phyloP scores from a whole-genome alignment of 306 rosid genomes.

The Pterocarpus santalinus region DNA sequence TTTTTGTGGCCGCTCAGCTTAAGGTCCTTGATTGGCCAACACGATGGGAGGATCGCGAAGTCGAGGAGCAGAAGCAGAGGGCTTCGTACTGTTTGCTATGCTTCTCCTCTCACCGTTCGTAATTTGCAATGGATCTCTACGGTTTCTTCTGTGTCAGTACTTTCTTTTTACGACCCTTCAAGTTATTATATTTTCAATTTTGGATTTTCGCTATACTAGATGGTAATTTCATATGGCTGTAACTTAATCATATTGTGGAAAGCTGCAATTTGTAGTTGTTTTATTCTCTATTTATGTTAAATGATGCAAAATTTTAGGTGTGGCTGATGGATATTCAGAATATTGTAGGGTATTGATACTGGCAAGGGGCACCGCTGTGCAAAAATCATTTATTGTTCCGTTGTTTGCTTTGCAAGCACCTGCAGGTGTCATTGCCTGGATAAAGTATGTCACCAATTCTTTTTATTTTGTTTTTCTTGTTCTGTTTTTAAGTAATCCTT shows the following conservation, averaged over 20 bases:
- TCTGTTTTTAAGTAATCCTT: neutral
- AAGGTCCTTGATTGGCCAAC: constrained; percentile 52
- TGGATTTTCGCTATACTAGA: too few species aligned
- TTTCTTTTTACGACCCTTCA: neutral
- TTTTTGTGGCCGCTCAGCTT: neutral
- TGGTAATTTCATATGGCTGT: constrained; percentile 16
- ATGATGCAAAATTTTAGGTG: constrained; percentile 27
- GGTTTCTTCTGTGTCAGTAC: constrained; percentile 65
- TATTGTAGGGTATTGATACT: constrained; percentile 72
- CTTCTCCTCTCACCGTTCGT: constrained; percentile 62
- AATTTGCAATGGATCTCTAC: constrained; percentile 73
- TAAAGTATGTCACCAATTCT: constrained; percentile 60
- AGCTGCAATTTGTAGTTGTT: neutral
- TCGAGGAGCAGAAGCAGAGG: constrained; percentile 44
- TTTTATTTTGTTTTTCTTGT: constrained; percentile 12
- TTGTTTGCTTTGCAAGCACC: constrained; percentile 91
- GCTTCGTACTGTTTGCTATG: constrained; percentile 57
- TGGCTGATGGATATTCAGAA: constrained; percentile 42
- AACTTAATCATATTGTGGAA: neutral
- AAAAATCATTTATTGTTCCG: constrained; percentile 81
- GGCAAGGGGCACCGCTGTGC: constrained; percentile 80
- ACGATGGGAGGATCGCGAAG: constrained; percentile 41
- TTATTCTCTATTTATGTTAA: neutral
- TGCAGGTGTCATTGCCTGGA: constrained; percentile 70
- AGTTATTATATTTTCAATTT: neutral